Percentiles rank a stretch among this genome's conserved stretches.
Conservation (phyloP, 257 asterid species). For the Rhazya stricta region DNA sequence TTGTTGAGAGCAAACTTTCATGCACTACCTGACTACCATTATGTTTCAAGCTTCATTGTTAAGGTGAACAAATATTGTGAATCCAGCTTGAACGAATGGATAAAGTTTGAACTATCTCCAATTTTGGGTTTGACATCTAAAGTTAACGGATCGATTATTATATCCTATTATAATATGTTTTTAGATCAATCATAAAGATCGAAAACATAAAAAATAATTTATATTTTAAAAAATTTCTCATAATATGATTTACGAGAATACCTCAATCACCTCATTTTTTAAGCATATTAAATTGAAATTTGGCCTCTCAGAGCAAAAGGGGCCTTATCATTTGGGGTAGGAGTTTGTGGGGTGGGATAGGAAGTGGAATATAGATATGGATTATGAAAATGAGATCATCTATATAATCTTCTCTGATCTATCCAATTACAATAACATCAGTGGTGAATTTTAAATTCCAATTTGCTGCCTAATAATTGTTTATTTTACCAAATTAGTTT, state of each 20-base stretch:
- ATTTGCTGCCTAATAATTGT: neutral
- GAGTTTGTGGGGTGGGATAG: neutral
- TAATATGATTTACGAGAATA: no score
- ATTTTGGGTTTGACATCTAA: no score
- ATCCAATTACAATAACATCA: neutral
- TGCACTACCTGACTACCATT: neutral
- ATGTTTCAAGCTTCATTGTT: neutral
- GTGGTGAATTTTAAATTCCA: neutral
- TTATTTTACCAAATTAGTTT: neutral
- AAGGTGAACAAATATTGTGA: no score
- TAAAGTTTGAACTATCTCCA: no score
- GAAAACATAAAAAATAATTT: no score
- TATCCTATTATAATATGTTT: no score
- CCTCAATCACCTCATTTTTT: no score
- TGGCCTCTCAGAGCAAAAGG: neutral
- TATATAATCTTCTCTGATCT: neutral
- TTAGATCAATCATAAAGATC: no score
- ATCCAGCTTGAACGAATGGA: no score
- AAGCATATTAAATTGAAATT: no score
- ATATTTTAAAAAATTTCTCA: no score
- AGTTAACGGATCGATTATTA: no score
- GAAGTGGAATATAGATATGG: neutral
- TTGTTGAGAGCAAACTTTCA: neutral
- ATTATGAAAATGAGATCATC: neutral
- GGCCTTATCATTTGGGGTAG: neutral